These are phyloP conservation scores for Aureobasidium melanogenum DNA, from an alignment of 2,329 filamentous ascomycete genomes.

Conservation along the genomic window DNA sequence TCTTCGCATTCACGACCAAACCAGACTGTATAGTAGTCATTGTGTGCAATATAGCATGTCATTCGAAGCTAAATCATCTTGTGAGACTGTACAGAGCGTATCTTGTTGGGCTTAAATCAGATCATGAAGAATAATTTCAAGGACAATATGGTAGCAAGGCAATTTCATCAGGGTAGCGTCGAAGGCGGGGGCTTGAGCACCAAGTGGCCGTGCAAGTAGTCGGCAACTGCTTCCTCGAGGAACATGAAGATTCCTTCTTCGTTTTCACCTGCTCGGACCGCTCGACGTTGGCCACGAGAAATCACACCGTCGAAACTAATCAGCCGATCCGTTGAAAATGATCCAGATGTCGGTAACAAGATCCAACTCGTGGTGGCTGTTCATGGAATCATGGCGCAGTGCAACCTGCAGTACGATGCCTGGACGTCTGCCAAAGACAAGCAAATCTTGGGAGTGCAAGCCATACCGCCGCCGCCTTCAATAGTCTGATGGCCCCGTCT, in stretches of 20 bases:
- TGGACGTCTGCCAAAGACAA: neutral
- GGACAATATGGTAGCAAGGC: no score
- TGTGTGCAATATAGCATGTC: no score
- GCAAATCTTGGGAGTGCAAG: constrained; percentile 2
- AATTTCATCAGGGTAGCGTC: neutral
- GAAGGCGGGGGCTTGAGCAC: neutral
- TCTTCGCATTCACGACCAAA: no score
- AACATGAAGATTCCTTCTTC: neutral
- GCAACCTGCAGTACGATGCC: neutral
- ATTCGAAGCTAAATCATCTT: no score
- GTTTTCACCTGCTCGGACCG: neutral
- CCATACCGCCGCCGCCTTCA: neutral
- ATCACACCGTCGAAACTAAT: neutral
- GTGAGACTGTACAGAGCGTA: no score
- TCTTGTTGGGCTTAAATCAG: no score
- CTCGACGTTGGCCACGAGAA: neutral
- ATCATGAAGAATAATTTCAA: no score
- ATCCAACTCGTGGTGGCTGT: neutral
- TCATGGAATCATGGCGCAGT: neutral
- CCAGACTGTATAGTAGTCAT: no score
- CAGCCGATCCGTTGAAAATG: neutral
- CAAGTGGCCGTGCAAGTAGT: neutral
- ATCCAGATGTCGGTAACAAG: neutral
- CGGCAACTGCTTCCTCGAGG: neutral
- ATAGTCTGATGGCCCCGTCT: neutral